Percentiles rank a stretch among this genome's conserved stretches.
Conservation (phyloP, 176 grass and related monocot species). For the Tillandsia fasciculata region DNA sequence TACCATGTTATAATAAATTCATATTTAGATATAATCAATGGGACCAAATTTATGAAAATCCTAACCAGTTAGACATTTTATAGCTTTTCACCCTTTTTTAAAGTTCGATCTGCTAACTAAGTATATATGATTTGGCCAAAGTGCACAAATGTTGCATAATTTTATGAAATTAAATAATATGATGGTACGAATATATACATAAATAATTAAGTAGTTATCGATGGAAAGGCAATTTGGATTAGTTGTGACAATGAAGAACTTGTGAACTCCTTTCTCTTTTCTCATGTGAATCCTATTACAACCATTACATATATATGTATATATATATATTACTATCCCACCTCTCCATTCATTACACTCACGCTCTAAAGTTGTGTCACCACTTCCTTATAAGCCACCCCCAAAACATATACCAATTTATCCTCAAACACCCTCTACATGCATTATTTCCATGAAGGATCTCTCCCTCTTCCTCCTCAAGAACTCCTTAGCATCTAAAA, state of each 20-base stretch:
- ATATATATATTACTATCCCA: constrained; percentile 7
- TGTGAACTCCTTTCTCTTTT: constrained; percentile 12
- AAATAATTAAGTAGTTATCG: too few species aligned
- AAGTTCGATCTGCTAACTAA: too few species aligned
- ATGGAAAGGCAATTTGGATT: not conserved
- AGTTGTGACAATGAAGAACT: not conserved
- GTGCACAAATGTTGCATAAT: too few species aligned
- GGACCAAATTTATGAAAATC: too few species aligned
- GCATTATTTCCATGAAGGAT: constrained; percentile 22
- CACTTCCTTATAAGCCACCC: constrained; percentile 20
- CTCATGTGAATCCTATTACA: constrained; percentile 46
- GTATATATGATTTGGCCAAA: too few species aligned
- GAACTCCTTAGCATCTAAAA: constrained; percentile 24
- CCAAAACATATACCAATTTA: not conserved
- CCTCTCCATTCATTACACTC: constrained; percentile 43
- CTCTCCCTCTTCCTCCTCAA: constrained; percentile 34
- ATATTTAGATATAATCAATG: too few species aligned
- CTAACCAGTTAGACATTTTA: too few species aligned
- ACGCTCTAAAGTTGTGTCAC: constrained; percentile 28
- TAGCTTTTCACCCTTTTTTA: too few species aligned
- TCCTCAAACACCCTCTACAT: constrained; percentile 1
- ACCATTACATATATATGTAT: not conserved
- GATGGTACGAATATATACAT: too few species aligned
- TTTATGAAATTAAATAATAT: too few species aligned
- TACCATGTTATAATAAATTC: too few species aligned